These are phyloP conservation scores for Meyerozyma sp. DNA, from an alignment of 1,139 yeast species.

Conservation along the genomic window DNA sequence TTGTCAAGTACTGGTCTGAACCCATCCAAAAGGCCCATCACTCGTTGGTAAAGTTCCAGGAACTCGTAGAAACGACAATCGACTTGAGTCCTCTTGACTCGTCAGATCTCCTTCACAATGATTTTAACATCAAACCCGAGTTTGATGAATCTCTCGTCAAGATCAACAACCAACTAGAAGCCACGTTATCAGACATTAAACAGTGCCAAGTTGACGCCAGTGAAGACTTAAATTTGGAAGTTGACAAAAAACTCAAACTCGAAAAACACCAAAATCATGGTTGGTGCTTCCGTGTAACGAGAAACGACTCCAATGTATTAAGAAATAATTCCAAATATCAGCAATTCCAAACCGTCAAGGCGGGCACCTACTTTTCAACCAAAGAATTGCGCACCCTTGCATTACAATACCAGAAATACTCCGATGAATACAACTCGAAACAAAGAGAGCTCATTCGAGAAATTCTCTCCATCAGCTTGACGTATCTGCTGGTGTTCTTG, in stretches of 20 bases:
- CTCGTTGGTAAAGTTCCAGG: conserved; percentile 65
- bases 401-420: conserved; percentile 51
- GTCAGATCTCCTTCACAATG: conserved; percentile 40
- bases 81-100: conserved; percentile 76
- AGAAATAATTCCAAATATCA: conserved; percentile 57
- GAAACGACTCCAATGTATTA: conserved; percentile 79
- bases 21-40: conserved; percentile 47
- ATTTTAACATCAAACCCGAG: conserved; percentile 83
- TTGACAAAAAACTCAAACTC: conserved; percentile 80
- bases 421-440: conserved; percentile 62
- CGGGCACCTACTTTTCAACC: conserved; percentile 90
- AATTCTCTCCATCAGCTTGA: conserved; percentile 70
- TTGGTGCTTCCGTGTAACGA: conserved; percentile 88
- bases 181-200: conserved; percentile 50
- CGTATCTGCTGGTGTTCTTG: conserved; percentile 75
- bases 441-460: conserved; percentile 79
- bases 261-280: conserved; percentile 87
- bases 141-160: conserved; percentile 72
- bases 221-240: conserved; percentile 72
- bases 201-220: conserved; percentile 60
- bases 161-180: conserved; percentile 54
- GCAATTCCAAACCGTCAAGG: conserved; percentile 87
- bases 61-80: conserved; percentile 86
- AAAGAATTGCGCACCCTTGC: conserved; percentile 55
- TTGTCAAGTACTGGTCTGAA: conserved; percentile 49